These are phyloP conservation scores for Saitozyma sp. DNA, from an alignment of 768 basidiomycete genomes.

Conservation along the genomic window DNA sequence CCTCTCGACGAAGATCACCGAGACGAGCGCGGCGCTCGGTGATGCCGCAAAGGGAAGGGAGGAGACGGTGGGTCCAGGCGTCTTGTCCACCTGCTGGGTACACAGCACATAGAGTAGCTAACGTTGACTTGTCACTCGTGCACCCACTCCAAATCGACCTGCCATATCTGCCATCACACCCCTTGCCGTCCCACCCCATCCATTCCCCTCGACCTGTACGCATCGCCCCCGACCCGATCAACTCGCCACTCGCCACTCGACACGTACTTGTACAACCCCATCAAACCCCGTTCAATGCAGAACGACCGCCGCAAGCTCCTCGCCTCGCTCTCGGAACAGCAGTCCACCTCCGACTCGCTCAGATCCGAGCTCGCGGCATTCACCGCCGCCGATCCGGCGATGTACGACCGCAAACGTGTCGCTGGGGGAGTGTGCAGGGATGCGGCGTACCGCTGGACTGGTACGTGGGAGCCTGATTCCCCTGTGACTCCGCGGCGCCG, in stretches of 20 bases:
- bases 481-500: too few species aligned
- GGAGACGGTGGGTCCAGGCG: slow-evolving; percentile 38
- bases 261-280: too few species aligned
- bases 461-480: slow-evolving; percentile 56
- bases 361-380: slow-evolving; percentile 73
- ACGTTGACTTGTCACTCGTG: slow-evolving; percentile 53
- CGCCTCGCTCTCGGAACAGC: slow-evolving; percentile 57
- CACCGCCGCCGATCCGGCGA: slow-evolving; percentile 79
- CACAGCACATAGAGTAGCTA: too few species aligned
- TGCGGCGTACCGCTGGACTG: slow-evolving; percentile 83
- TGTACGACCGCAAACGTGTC: slow-evolving; percentile 72
- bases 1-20: slow-evolving; percentile 27
- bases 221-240: slow-evolving; percentile 73
- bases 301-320: slow-evolving; percentile 62
- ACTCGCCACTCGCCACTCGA: not conserved
- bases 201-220: slow-evolving; percentile 72
- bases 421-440: slow-evolving; percentile 76
- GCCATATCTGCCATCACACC: slow-evolving; percentile 58
- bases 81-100: too few species aligned
- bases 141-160: slow-evolving; percentile 61
- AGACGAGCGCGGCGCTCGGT: slow-evolving; percentile 59
- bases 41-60: slow-evolving; percentile 60
- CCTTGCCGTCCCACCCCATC: slow-evolving; percentile 59
- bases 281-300: slow-evolving; percentile 53
- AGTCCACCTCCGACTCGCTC: slow-evolving; percentile 59